Percentiles rank a stretch among this genome's conserved stretches.
Evolutionary conservation across 225 moss, liverwort and hornwort species (phyloP).

Genomic region (Bryoerythrophyllum caledonicum): DNA sequence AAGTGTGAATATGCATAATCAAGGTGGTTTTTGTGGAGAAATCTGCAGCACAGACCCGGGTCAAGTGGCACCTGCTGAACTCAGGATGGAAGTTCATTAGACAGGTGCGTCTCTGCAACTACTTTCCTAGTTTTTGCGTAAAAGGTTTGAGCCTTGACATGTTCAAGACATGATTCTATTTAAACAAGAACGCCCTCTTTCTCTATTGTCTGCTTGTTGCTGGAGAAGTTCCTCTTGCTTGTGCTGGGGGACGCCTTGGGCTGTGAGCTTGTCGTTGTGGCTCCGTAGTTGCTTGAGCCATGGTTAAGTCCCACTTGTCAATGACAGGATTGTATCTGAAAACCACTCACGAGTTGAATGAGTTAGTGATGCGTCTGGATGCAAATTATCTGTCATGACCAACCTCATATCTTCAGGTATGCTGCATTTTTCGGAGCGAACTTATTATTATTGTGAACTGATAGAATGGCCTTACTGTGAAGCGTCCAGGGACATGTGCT

Average conservation of each 20-base stretch:
- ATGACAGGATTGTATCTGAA: neutral
- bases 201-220: neutral
- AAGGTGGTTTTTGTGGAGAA: neutral
- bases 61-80: conserved; percentile 5
- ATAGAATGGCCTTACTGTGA: conserved; percentile 22
- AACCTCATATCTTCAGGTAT: neutral
- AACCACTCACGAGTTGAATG: neutral
- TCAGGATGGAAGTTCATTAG: neutral
- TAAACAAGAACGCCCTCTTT: neutral
- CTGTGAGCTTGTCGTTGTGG: conserved; percentile 12
- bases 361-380: neutral
- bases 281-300: conserved; percentile 32
- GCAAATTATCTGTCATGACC: neutral
- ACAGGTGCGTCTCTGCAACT: neutral
- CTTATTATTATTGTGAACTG: neutral
- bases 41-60: neutral
- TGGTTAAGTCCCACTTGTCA: conserved; percentile 33
- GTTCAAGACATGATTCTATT: neutral
- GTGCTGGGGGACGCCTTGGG: conserved; percentile 17
- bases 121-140: neutral
- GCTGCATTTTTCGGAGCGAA: neutral
- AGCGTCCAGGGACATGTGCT: conserved; percentile 18
- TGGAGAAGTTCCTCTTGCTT: conserved; percentile 19
- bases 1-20: neutral
- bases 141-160: neutral